phyloP scores from a whole-genome alignment of 2,329 filamentous ascomycete species.

The Penicillium vulpinum region DNA sequence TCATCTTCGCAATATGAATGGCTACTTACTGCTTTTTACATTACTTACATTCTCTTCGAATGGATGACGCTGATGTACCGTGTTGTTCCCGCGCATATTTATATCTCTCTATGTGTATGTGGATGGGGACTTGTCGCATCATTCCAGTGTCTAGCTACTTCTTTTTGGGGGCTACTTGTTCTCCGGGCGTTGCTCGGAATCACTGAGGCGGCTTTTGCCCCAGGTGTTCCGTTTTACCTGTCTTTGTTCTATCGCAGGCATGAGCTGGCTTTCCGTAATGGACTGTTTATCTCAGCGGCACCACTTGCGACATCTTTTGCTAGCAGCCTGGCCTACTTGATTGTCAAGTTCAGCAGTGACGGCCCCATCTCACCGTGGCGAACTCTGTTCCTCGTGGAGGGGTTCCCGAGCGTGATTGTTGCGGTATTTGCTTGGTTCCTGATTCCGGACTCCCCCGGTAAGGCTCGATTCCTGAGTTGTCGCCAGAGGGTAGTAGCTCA shows the following conservation, averaged over 20 bases:
- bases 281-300: conserved; percentile 78
- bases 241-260: conserved; percentile 63
- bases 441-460: conserved; percentile 73
- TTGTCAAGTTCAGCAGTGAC: conserved; percentile 66
- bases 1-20: conserved; percentile 60
- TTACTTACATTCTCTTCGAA: conserved; percentile 64
- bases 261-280: conserved; percentile 82
- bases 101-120: conserved; percentile 62
- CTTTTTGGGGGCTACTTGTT: conserved; percentile 57
- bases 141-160: conserved; percentile 67
- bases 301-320: conserved; percentile 67
- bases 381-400: conserved; percentile 80
- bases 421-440: conserved; percentile 71
- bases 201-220: conserved; percentile 62
- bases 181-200: conserved; percentile 52
- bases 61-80: conserved; percentile 67
- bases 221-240: conserved; percentile 64
- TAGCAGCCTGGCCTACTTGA: conserved; percentile 72
- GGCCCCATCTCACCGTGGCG: conserved; percentile 78
- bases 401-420: conserved; percentile 76
- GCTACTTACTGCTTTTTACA: conserved; percentile 64
- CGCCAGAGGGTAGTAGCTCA: conserved; percentile 70
- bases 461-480: conserved; percentile 62
- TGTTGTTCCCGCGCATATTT: conserved; percentile 61
- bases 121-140: conserved; percentile 80